Conservation (phyloP, 179 eudicot genomes). For the Corrigiola litoralis region DNA sequence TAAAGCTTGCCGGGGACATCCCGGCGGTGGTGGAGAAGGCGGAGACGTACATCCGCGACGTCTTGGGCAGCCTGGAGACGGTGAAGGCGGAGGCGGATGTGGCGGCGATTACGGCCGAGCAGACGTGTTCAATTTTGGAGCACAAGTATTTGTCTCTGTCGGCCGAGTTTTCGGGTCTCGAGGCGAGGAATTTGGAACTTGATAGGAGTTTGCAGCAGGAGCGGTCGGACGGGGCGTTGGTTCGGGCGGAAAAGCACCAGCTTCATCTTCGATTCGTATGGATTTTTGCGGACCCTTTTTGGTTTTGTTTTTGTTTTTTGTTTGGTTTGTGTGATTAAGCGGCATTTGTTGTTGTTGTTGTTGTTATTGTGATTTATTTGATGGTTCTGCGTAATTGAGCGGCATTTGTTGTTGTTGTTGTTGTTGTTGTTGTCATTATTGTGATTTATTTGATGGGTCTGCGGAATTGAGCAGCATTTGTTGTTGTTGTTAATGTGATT, state of each 20-base stretch:
- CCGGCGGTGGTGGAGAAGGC: constrained; percentile 72
- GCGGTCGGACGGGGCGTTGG: constrained; percentile 50
- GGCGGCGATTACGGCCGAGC: constrained; percentile 83
- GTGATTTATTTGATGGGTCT: too few relatives aligned
- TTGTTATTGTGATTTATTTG: not conserved
- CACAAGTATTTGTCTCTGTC: constrained; percentile 76
- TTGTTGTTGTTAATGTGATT: too few relatives aligned
- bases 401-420: too few relatives aligned
- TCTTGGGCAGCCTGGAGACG: constrained; percentile 58
- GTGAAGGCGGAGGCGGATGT: constrained; percentile 82
- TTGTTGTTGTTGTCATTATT: too few relatives aligned
- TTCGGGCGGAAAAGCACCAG: constrained; percentile 72
- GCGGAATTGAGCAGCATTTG: too few relatives aligned
- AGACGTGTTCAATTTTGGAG: constrained; percentile 81
- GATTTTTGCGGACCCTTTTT: not conserved
- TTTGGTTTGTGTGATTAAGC: not conserved
- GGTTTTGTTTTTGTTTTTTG: not conserved
- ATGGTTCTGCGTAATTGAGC: too few relatives aligned
- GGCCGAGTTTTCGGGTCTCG: constrained; percentile 52
- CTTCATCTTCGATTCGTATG: constrained; percentile 55
- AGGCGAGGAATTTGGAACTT: constrained; percentile 45
- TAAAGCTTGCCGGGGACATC: constrained; percentile 45
- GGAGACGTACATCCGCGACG: constrained; percentile 54
- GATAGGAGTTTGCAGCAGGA: constrained; percentile 38
- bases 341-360: not conserved